phyloP scores from a whole-genome alignment of 202 grass and related monocot genomes.

The Dendrocalamus latiflorus region DNA sequence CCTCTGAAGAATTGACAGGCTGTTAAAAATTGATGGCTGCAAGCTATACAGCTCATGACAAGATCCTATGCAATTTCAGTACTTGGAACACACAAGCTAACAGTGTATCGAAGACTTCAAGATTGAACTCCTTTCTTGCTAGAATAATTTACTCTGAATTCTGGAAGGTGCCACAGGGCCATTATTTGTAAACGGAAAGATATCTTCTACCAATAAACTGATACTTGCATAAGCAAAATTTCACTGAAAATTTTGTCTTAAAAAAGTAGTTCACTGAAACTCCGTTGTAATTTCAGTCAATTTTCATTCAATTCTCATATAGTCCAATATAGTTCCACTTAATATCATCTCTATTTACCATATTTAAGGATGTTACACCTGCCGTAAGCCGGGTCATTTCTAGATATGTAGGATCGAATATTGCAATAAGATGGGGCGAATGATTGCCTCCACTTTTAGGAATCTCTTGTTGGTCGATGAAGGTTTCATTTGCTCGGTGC shows the following conservation, averaged over 20 bases:
- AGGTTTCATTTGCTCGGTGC: too few species aligned
- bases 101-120: not conserved
- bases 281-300: not conserved
- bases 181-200: not conserved
- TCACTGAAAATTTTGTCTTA: not conserved
- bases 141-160: conserved; percentile 14
- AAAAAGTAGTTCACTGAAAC: not conserved
- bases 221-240: not conserved
- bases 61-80: conserved; percentile 3
- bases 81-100: not conserved
- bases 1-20: not conserved
- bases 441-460: too few species aligned
- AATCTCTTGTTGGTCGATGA: too few species aligned
- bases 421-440: too few species aligned
- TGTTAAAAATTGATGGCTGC: conserved; percentile 19
- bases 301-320: not conserved
- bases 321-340: not conserved
- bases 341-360: not conserved
- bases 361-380: not conserved
- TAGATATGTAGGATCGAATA: not conserved
- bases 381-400: not conserved
- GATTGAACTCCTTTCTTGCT: not conserved
- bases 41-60: conserved; percentile 32
- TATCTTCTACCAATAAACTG: not conserved
- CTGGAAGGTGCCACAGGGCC: not conserved